Base-by-base conservation (phyloP, 2,329 filamentous ascomycete species). In the Aspergillus tanneri region DNA sequence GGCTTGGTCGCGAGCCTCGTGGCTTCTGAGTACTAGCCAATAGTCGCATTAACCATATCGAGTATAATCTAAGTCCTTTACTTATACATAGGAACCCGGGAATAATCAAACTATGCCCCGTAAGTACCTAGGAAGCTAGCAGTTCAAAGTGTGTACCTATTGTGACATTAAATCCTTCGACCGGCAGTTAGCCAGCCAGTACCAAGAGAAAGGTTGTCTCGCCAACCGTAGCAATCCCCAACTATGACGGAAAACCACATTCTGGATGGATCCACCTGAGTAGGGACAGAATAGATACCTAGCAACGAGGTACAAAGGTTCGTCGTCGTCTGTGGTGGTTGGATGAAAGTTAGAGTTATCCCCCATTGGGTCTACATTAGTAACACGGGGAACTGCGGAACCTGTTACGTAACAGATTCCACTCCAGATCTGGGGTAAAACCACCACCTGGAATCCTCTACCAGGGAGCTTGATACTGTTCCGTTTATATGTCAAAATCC, bases 371-470 rank as follows among this genome's bases (percentile, higher is more conserved):
- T 21, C 28, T 30, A 12, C 39, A 19, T 46, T 40, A 43, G 52
- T 50, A 63, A 57, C 61, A 60, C 54, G 61, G 62, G 60, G 62
- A 48, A 42, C 12, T 44, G 45, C 42, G 38, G 38, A 62, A 36
- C 49, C 46, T 58, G 49, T 65, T 65, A 65, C 46, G 52, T 65
- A 64, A 65, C 55, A 58, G 58, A 53, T 65, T 64, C 58, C 62
- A 64, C 60, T 39, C 38, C 40, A 28, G 35, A 37, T 52, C 52
- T 41, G 37, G 46, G 40, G 45, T 53, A 49, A 27, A 37, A 32
- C n/a, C 21, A 43, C 41, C 28, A 4, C 16, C 1, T n/a, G 9
- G 12, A 32, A 32, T 14, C 6, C n/a, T 12, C n/a, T n/a, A n/a
- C n/a, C n/a, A n/a, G n/a, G n/a, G n/a, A 8, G 8, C n/a, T 14